These are phyloP conservation scores for Simmondsia chinensis DNA, from an alignment of 148 eudicot species.

Conservation along the genomic window DNA sequence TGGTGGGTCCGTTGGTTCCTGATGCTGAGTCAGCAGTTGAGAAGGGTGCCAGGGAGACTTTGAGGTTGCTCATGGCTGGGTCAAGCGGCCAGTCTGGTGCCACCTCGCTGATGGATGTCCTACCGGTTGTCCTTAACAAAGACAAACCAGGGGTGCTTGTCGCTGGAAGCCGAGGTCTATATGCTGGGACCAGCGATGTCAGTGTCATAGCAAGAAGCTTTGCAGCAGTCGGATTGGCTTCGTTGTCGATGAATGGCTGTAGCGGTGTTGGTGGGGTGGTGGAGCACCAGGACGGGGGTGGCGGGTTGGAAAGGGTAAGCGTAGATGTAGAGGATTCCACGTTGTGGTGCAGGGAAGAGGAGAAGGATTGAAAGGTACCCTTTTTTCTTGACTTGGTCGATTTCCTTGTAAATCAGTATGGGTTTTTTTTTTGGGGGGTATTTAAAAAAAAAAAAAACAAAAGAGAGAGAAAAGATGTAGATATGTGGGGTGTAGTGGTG, in stretches of 20 bases:
- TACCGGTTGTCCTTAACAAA: constrained; percentile 40
- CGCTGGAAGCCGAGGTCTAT: constrained; percentile 69
- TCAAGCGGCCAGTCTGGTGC: constrained; percentile 42
- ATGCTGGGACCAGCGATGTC: constrained; percentile 49
- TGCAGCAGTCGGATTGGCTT: constrained; percentile 37
- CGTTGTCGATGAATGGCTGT: constrained; percentile 25
- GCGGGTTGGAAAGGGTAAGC: constrained; percentile 7
- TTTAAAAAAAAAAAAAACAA: not conserved
- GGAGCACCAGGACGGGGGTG: no score
- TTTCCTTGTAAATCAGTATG: constrained; percentile 3
- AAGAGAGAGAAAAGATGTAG: constrained; percentile 12
- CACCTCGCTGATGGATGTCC: constrained; percentile 34
- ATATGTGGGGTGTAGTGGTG: constrained; percentile 15
- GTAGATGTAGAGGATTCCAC: constrained; percentile 18
- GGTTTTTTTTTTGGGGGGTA: not conserved
- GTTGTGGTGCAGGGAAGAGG: constrained; percentile 12
- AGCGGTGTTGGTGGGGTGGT: no score
- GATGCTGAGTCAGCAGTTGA: constrained; percentile 57
- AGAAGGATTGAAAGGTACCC: constrained; percentile 3
- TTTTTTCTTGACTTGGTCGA: constrained; percentile 5
- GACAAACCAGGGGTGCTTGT: constrained; percentile 35
- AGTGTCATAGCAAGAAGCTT: constrained; percentile 39
- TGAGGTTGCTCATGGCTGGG: constrained; percentile 57
- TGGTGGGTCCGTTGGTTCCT: constrained; percentile 44
- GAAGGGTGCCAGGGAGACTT: constrained; percentile 74